Conservation (phyloP, 139 green algal species). For the Chlamydomonas sp. region DNA sequence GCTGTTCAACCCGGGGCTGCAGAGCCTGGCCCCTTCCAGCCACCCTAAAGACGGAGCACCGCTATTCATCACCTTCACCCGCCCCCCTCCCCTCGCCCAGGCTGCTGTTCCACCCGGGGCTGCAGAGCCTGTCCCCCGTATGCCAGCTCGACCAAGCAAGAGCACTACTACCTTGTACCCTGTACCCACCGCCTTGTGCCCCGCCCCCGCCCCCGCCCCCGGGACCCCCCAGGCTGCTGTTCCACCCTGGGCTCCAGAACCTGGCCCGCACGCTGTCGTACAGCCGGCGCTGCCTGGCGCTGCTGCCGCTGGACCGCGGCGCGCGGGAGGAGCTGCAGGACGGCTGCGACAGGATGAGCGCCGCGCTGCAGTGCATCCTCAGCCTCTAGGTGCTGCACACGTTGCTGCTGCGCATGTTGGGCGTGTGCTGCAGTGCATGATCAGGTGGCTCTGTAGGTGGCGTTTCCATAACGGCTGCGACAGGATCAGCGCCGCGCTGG, state of each 20-base stretch:
- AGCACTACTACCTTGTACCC: neutral
- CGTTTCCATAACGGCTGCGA: constrained; percentile 26
- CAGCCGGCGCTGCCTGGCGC: constrained; percentile 66
- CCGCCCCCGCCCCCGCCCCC: neutral
- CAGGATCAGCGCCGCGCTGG: constrained; percentile 43
- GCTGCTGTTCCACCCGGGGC: constrained; percentile 61
- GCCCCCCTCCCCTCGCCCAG: too few relatives aligned
- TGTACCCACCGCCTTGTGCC: neutral
- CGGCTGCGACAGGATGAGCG: constrained; percentile 36
- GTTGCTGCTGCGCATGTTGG: too few relatives aligned
- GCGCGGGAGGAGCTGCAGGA: constrained; percentile 38
- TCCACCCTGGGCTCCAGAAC: constrained; percentile 78
- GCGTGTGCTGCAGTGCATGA: too few relatives aligned
- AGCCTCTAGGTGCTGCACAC: constrained; percentile 26
- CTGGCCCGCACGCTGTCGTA: constrained; percentile 77
- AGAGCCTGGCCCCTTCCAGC: constrained; percentile 84
- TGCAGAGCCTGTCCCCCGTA: constrained; percentile 77
- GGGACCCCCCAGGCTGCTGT: constrained; percentile 44
- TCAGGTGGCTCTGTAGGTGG: too few relatives aligned
- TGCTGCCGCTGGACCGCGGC: constrained; percentile 51
- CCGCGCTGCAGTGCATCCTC: constrained; percentile 47
- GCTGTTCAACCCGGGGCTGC: constrained; percentile 63
- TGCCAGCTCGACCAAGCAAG: too few relatives aligned
- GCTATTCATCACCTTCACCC: too few relatives aligned
- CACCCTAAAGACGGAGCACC: too few relatives aligned